phyloP scores from a whole-genome alignment of 129 eudicot genomes.

The Dittrichia graveolens region DNA sequence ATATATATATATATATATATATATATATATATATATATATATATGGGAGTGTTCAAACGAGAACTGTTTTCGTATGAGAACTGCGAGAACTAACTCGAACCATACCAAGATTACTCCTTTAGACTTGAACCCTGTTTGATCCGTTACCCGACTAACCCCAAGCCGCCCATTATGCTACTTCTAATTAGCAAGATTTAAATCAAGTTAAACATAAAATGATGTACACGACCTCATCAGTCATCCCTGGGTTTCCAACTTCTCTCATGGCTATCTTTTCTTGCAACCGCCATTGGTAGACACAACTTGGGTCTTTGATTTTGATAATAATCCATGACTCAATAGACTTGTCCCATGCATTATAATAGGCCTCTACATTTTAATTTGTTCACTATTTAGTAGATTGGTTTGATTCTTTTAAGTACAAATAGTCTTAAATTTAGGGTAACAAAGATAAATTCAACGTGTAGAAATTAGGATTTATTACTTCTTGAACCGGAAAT shows the following conservation, averaged over 20 bases:
- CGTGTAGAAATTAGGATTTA: too few relatives aligned
- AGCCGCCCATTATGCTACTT: neutral
- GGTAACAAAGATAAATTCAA: too few relatives aligned
- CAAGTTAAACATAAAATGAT: slow-evolving; percentile 7
- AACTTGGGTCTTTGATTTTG: slow-evolving; percentile 86
- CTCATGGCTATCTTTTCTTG: slow-evolving; percentile 96
- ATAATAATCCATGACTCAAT: slow-evolving; percentile 86
- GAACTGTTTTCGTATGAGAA: too few relatives aligned
- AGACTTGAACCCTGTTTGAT: slow-evolving; percentile 1
- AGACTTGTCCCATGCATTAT: slow-evolving; percentile 90
- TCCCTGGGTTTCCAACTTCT: slow-evolving; percentile 81
- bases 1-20: too few relatives aligned
- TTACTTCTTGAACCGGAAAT: too few relatives aligned
- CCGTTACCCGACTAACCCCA: neutral
- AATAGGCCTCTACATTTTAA: slow-evolving; percentile 74
- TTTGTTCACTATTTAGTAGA: slow-evolving; percentile 71
- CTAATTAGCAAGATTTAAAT: neutral
- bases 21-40: too few relatives aligned
- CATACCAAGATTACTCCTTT: neutral
- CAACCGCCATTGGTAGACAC: slow-evolving; percentile 91
- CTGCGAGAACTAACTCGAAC: neutral
- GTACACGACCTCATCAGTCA: slow-evolving; percentile 91
- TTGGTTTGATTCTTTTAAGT: too few relatives aligned
- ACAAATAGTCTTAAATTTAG: too few relatives aligned
- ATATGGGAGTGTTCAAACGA: too few relatives aligned